Evolutionary conservation across 139 green algal genomes (phyloP), one percentile per base, ranked within the genome.

Genomic region (Micromonas commoda): DNA sequence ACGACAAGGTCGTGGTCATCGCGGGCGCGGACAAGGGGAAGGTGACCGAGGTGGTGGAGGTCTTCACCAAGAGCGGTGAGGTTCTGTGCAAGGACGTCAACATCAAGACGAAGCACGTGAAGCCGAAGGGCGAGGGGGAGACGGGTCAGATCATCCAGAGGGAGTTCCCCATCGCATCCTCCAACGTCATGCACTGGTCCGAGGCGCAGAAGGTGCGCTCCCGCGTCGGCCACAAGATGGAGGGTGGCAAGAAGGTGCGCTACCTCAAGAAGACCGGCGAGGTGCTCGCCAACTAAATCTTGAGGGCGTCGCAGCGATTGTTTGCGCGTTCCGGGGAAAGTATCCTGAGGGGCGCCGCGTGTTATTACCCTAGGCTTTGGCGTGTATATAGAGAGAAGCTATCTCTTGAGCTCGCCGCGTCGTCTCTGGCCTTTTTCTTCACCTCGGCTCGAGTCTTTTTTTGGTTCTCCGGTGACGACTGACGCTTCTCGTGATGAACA

Each of bases 151-250:
- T 96, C 24, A 83, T 93, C 76, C 80, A 83, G 38, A 78, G 81
- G 64, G 93, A 97, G 87, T 91, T 87, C 33, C 92, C 94, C 16
- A 90, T 99, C 37, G 90, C 97, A 84, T 91, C 96, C 83, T 96
- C 89, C 57, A 99, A 99, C 80, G 96, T 97, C 32, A 94, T 95
- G 87, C 89, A 92, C 77, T 98, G 93, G 78, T 94, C 87, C 37
- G 90, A 92, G 68, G 71, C 86, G 71, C 77, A 93, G 83, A 74
- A 91, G 72, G 82, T 87, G 29, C 29, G 66, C 9, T 81, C 57
- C 29, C 79, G 88, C 52, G 77, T 97, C 20, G 92, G 87, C 2
- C 82, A 90, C 85, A 96, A 93, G 87, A 53, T 87, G 24, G 84
- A 81, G 19, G 77, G 80, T 39, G 85, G 85, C 2, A 83, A 77